phyloP scores from a whole-genome alignment of 1,284 basidiomycete genomes.

The Anthracocystis setariae region DNA sequence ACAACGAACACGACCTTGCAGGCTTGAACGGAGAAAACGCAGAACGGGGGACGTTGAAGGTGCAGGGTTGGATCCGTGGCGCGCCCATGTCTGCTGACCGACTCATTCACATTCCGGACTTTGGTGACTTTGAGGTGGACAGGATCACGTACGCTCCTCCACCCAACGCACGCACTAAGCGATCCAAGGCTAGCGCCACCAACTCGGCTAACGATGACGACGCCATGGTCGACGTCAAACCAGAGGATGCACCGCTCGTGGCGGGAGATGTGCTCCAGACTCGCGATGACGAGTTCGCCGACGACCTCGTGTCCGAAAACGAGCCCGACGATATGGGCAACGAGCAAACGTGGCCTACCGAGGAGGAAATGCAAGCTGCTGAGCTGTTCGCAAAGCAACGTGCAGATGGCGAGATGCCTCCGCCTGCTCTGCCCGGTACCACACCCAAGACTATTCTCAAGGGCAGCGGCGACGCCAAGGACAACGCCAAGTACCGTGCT shows the following conservation, averaged over 20 bases:
- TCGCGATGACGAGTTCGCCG: slow-evolving; percentile 75
- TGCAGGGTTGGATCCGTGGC: slow-evolving; percentile 87
- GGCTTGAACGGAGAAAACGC: slow-evolving; percentile 42
- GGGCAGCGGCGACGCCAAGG: slow-evolving; percentile 66
- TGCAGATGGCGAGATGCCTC: slow-evolving; percentile 40
- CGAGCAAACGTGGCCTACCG: slow-evolving; percentile 98
- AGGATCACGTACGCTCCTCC: slow-evolving; percentile 72
- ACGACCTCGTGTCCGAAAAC: slow-evolving; percentile 88
- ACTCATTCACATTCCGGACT: slow-evolving; percentile 86
- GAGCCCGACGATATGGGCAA: slow-evolving; percentile 87
- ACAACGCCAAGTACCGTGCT: slow-evolving; percentile 61
- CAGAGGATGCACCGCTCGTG: slow-evolving; percentile 62
- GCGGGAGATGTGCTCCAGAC: slow-evolving; percentile 73
- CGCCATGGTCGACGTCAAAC: slow-evolving; percentile 14
- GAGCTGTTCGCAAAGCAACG: slow-evolving; percentile 35
- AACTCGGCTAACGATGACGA: slow-evolving; percentile 18
- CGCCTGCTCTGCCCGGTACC: slow-evolving; percentile 68
- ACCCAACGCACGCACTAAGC: slow-evolving; percentile 33
- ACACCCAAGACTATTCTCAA: slow-evolving; percentile 62
- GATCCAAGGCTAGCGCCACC: slow-evolving; percentile 35
- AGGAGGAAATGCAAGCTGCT: slow-evolving; percentile 82
- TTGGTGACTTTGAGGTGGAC: slow-evolving; percentile 86
- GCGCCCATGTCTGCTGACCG: slow-evolving; percentile 82
- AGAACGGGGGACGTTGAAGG: slow-evolving; percentile 72
- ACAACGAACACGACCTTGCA: slow-evolving; percentile 65